Evolutionary conservation across 2,329 filamentous ascomycete species (phyloP).

Genomic region (Dothidotthia symphoricarpi): DNA sequence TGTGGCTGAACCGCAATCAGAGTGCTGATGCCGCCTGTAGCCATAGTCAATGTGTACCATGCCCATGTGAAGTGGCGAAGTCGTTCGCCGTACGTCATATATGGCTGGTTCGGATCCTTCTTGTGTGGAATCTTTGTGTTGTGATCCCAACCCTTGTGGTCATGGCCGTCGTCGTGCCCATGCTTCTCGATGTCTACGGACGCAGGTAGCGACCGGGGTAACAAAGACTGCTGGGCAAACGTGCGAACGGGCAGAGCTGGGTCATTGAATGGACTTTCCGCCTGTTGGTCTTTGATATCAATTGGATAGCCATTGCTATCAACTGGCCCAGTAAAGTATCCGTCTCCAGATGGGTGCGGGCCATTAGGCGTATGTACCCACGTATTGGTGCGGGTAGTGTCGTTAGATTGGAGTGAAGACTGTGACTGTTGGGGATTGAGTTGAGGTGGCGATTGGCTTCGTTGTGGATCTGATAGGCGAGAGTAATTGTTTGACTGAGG

Average conservation of each 20-base stretch:
- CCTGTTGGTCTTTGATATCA: conserved; percentile 24
- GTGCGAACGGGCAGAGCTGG: conserved; percentile 12
- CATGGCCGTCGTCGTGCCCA: conserved; percentile 19
- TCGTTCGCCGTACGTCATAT: conserved; percentile 27
- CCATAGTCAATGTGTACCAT: conserved; percentile 51
- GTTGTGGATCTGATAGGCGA: conserved; percentile 7
- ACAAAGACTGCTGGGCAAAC: too few species aligned
- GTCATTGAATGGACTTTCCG: conserved; percentile 21
- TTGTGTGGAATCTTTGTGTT: conserved; percentile 28
- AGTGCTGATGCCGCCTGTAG: conserved; percentile 49
- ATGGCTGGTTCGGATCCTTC: conserved; percentile 36
- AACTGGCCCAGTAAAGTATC: conserved; percentile 22
- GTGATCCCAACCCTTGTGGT: conserved; percentile 23
- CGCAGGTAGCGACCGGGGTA: conserved; percentile 1
- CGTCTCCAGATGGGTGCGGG: conserved; percentile 18
- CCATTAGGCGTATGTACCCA: conserved; percentile 29
- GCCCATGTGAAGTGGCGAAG: conserved; percentile 49
- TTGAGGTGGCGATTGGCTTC: conserved; percentile 6
- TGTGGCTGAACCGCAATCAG: conserved; percentile 47
- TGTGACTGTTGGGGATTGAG: conserved; percentile 11
- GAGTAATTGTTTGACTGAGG: conserved; percentile 8
- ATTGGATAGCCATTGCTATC: conserved; percentile 28
- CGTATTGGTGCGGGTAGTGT: conserved; percentile 29
- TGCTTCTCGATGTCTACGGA: conserved; percentile 34
- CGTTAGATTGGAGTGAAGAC: conserved; percentile 15